phyloP scores from a whole-genome alignment of 352 stramenopile genomes.

The Globisporangium parvum region DNA sequence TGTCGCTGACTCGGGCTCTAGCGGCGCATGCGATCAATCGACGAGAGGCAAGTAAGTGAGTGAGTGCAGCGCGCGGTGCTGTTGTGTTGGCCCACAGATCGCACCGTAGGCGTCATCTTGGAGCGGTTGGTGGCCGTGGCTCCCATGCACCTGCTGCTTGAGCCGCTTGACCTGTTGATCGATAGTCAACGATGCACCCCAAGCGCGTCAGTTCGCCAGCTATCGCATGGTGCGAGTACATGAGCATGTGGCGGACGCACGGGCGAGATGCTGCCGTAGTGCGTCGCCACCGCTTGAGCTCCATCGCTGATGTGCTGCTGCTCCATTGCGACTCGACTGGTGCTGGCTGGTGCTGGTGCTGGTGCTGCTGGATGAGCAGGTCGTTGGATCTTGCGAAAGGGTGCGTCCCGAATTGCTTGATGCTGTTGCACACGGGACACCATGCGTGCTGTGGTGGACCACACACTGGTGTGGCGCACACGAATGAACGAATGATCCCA shows the following conservation, averaged over 20 bases:
- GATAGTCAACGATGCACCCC: too few relatives aligned
- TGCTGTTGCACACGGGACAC: too few relatives aligned
- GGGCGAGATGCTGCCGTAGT: slow-evolving; percentile 35
- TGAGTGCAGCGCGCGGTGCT: too few relatives aligned
- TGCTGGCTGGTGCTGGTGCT: neutral
- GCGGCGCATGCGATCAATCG: neutral
- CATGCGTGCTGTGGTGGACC: too few relatives aligned
- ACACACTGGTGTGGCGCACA: too few relatives aligned
- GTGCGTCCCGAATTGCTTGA: neutral
- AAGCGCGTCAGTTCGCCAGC: neutral
- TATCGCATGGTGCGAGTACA: too few relatives aligned
- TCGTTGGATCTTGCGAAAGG: too few relatives aligned
- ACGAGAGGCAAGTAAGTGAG: neutral
- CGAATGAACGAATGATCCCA: too few relatives aligned
- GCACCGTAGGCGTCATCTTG: slow-evolving; percentile 2
- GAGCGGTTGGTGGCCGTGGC: slow-evolving; percentile 1
- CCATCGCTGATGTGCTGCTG: slow-evolving; percentile 6
- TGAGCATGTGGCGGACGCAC: slow-evolving; percentile 17
- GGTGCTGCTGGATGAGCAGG: too few relatives aligned
- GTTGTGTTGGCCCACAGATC: too few relatives aligned
- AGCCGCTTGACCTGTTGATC: slow-evolving; percentile 16
- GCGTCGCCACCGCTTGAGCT: neutral
- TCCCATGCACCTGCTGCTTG: slow-evolving; percentile 13
- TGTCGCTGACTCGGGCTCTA: slow-evolving; percentile 24
- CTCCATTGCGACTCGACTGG: slow-evolving; percentile 8